Evolutionary conservation across 2,329 filamentous ascomycete genomes (phyloP).

Genomic region (Zarea fungicola): DNA sequence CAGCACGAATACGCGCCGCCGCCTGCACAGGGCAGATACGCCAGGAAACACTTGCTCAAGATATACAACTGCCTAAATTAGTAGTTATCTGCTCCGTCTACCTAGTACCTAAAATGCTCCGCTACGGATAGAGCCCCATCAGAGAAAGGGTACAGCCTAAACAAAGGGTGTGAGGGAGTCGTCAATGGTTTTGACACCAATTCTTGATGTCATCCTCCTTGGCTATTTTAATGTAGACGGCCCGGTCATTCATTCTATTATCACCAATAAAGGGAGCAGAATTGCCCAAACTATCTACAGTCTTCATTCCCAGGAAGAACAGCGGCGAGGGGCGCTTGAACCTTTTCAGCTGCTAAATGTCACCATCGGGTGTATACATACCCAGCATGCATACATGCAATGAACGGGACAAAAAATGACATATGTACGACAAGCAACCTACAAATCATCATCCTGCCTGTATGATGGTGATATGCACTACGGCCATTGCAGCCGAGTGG

Average conservation of each 20-base stretch:
- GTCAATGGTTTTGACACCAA: conserved; percentile 4
- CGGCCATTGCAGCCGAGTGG: no score
- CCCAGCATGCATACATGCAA: no score
- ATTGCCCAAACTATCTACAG: neutral
- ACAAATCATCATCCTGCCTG: no score
- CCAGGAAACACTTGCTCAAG: no score
- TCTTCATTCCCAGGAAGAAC: conserved; percentile 1
- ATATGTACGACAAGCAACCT: neutral
- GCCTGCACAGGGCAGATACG: no score
- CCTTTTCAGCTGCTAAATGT: neutral
- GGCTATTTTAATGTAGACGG: neutral
- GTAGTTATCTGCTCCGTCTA: neutral
- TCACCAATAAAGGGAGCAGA: conserved; percentile 2
- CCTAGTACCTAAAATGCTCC: neutral
- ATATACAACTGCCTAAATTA: no score
- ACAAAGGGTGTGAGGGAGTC: conserved; percentile 5
- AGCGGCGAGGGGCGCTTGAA: neutral
- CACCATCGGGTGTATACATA: no score
- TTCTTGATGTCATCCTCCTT: neutral
- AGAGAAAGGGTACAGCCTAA: neutral
- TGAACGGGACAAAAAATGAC: neutral
- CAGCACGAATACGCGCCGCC: no score
- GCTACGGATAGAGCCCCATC: no score
- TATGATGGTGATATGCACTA: no score
- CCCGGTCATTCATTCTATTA: neutral